Evolutionary conservation across 2,329 filamentous ascomycete genomes (phyloP), one percentile per base, ranked within the genome.

Genomic region (Claviceps sorghi): DNA sequence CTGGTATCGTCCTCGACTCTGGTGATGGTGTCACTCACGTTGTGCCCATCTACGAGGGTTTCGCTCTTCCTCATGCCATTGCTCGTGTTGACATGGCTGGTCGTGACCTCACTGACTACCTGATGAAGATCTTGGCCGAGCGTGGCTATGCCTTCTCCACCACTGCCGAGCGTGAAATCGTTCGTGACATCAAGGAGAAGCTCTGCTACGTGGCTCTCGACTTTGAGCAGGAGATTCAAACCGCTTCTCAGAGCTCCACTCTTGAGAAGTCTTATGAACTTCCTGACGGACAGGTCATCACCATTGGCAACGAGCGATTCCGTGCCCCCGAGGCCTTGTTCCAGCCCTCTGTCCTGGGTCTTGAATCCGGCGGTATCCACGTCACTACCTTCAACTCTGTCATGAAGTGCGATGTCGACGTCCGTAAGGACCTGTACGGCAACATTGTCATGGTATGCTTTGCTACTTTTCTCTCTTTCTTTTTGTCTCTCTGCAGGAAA

Each of bases 181-280:
- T 97, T 69, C 91, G 93, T 80, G 93, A 98, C 74, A 97, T 98
- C 82, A 98, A 98, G 86, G 93, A 98, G 86, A 98, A 97, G 85
- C 90, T 98, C 68, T 98, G 93, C 85, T 98, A 98, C 79, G 93
- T 97, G 70, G 93, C 93, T 62, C 87, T 98, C 64, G 93, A 98
- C 82, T 97, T 98, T 68, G 93, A 98, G 83, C 93, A 98, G 83
- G 93, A 98, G 80, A 96, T 98, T 73, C 93, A 98, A 83, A 98
- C 93, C 64, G 93, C 93, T 65, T 90, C 89, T 72, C 93, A 98
- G 83, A 95, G 88, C 78, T 97, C 93, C 72, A 89, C 80, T 78
- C 80, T 98, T 72, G 93, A 98, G 87, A 97, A 97, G 85, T 97
- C 93, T 52, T 98, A 98, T 76, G 93, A 98, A 78, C 90, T 98